These are phyloP conservation scores for Spongispora temasekensis DNA, from an alignment of 1,284 basidiomycete species.

Conservation along the genomic window DNA sequence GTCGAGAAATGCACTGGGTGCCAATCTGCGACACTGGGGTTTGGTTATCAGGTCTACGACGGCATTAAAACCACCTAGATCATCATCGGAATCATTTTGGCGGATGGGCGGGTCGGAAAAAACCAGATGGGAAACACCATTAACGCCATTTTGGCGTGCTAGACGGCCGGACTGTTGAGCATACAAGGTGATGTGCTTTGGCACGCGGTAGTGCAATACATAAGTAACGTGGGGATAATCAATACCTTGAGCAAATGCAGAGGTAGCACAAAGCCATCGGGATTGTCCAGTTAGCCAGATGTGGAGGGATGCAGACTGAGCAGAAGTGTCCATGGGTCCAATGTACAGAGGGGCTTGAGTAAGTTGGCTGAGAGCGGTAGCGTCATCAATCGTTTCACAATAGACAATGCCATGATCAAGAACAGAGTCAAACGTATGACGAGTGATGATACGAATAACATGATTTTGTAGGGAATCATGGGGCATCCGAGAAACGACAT, in stretches of 20 bases:
- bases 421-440: not conserved
- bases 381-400: conserved; percentile 3
- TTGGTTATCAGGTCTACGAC: conserved; percentile 1
- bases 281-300: not conserved
- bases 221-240: conserved; percentile 10
- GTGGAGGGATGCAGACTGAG: not conserved
- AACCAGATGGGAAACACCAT: conserved; percentile 1
- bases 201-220: conserved; percentile 4
- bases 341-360: conserved; percentile 1
- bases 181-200: conserved; percentile 6
- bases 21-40: not conserved
- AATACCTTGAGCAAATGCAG: conserved; percentile 8
- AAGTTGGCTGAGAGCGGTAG: not conserved
- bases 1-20: not conserved
- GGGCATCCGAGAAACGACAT: not conserved
- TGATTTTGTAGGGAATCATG: not conserved
- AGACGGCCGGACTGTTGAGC: conserved; percentile 11
- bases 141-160: not conserved
- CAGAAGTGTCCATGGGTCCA: not conserved
- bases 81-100: not conserved
- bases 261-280: conserved; percentile 4
- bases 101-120: not conserved
- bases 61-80: conserved; percentile 3
- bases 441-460: not conserved
- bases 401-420: conserved; percentile 1